A percentile compares a stretch with the other conserved stretches of the same genome.
Evolutionary conservation across 345 rosid species (phyloP).

Genomic region (Aquilaria yunnanensis): DNA sequence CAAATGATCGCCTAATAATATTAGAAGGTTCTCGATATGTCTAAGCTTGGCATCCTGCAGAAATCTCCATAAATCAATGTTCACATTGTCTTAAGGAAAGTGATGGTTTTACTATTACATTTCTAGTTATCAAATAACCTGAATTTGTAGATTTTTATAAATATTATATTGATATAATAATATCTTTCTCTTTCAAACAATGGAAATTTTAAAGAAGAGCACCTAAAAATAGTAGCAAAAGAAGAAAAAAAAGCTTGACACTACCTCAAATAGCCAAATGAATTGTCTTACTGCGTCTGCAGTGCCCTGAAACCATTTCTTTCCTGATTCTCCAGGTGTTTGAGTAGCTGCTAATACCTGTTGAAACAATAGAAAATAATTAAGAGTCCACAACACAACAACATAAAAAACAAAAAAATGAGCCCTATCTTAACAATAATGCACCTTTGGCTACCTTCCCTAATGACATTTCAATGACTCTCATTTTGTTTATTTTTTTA

Average conservation of each 20-base stretch:
- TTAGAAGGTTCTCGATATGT: constrained; percentile 71
- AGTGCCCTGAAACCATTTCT: constrained; percentile 94
- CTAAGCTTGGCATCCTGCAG: constrained; percentile 73
- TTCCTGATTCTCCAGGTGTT: constrained; percentile 79
- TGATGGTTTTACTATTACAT: too few relatives aligned
- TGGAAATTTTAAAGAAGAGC: neutral
- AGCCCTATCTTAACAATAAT: too few relatives aligned
- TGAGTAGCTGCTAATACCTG: constrained; percentile 89
- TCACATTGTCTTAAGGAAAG: neutral
- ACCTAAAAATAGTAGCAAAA: neutral
- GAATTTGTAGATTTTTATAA: too few relatives aligned
- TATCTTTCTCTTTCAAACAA: too few relatives aligned
- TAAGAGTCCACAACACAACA: constrained; percentile 10
- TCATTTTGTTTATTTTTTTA: too few relatives aligned
- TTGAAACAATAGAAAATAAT: constrained; percentile 7
- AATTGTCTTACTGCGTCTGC: constrained; percentile 93
- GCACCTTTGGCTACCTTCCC: too few relatives aligned
- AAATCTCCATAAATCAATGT: constrained; percentile 1
- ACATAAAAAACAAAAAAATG: neutral
- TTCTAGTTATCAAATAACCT: too few relatives aligned
- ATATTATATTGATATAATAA: too few relatives aligned
- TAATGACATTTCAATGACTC: too few relatives aligned
- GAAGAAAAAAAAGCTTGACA: constrained; percentile 3
- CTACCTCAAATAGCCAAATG: constrained; percentile 78
- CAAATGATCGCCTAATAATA: constrained; percentile 87